A percentile compares a stretch with the other conserved stretches of the same genome.
Conservation (phyloP, 2,329 filamentous ascomycete genomes). For the Cordyceps javanica region DNA sequence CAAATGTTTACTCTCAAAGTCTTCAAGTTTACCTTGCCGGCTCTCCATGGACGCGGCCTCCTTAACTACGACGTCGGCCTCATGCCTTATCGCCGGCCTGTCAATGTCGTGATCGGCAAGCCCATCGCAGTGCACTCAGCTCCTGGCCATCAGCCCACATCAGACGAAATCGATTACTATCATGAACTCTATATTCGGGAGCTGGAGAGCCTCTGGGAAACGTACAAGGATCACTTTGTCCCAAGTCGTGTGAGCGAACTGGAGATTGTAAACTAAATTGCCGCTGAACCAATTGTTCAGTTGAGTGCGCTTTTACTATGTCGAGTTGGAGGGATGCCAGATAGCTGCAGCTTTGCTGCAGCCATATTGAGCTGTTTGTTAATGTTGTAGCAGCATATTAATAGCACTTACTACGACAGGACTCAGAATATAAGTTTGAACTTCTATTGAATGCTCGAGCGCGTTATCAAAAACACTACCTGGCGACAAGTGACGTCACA, state of each 20-base stretch:
- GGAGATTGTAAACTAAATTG: slow-evolving; percentile 38
- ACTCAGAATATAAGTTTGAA: background rate
- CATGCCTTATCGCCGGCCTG: slow-evolving; percentile 82
- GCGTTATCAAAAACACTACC: background rate
- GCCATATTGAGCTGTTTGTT: background rate
- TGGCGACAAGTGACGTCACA: background rate
- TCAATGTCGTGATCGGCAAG: slow-evolving; percentile 84
- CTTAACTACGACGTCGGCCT: slow-evolving; percentile 98
- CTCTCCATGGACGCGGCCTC: slow-evolving; percentile 83
- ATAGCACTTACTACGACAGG: background rate
- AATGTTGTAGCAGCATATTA: background rate
- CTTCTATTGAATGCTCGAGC: background rate
- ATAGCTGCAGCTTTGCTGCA: no score
- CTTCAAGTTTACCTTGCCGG: slow-evolving; percentile 86
- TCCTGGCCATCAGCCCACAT: slow-evolving; percentile 54
- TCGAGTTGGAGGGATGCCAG: background rate
- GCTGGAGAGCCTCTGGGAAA: slow-evolving; percentile 65
- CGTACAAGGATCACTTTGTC: slow-evolving; percentile 72
- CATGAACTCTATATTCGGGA: slow-evolving; percentile 75
- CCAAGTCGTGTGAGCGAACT: slow-evolving; percentile 57
- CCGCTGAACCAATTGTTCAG: background rate
- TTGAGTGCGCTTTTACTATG: background rate
- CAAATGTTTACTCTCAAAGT: slow-evolving; percentile 81
- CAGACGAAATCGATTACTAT: slow-evolving; percentile 71
- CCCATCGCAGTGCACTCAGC: slow-evolving; percentile 65